Percentiles rank a stretch among this genome's conserved stretches.
phyloP scores from a whole-genome alignment of 225 moss, liverwort and hornwort genomes.

The Polytrichum commune region DNA sequence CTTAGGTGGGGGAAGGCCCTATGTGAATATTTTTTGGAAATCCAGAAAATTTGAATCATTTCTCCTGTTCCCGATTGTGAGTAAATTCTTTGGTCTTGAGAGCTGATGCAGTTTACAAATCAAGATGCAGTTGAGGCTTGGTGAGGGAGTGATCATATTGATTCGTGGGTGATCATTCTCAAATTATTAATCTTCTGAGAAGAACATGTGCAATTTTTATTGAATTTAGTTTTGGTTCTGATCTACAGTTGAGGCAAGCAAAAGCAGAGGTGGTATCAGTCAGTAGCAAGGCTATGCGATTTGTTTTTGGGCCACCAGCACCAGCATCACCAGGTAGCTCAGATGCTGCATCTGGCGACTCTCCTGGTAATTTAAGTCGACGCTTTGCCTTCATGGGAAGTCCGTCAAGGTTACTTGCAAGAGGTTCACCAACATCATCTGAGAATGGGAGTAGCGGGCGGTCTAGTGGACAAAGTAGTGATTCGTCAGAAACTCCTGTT shows the following conservation, averaged over 20 bases:
- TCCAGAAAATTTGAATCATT: too few species aligned
- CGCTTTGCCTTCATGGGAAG: conserved; percentile 36
- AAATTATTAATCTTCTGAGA: too few species aligned
- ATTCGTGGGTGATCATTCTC: too few species aligned
- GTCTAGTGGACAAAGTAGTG: conserved; percentile 25
- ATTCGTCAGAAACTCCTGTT: conserved; percentile 32
- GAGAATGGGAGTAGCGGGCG: conserved; percentile 46
- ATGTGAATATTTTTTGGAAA: too few species aligned
- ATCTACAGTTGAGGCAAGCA: conserved; percentile 48
- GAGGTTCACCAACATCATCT: conserved; percentile 37
- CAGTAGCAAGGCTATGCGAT: conserved; percentile 50
- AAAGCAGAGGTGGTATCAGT: conserved; percentile 33
- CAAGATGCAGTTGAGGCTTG: too few species aligned
- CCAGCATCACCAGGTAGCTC: conserved; percentile 15
- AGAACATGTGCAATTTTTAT: too few species aligned
- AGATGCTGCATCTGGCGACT: conserved; percentile 20
- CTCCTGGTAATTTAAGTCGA: conserved; percentile 42
- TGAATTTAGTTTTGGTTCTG: neutral
- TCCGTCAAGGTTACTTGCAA: conserved; percentile 41
- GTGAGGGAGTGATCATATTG: too few species aligned
- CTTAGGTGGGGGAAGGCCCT: too few species aligned
- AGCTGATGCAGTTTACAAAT: too few species aligned
- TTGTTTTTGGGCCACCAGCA: conserved; percentile 50
- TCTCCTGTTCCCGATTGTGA: too few species aligned
- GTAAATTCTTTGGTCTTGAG: too few species aligned